A percentile compares a stretch with the other conserved stretches of the same genome.
phyloP scores from a whole-genome alignment of 345 rosid genomes.

The Eucalyptus marginata region DNA sequence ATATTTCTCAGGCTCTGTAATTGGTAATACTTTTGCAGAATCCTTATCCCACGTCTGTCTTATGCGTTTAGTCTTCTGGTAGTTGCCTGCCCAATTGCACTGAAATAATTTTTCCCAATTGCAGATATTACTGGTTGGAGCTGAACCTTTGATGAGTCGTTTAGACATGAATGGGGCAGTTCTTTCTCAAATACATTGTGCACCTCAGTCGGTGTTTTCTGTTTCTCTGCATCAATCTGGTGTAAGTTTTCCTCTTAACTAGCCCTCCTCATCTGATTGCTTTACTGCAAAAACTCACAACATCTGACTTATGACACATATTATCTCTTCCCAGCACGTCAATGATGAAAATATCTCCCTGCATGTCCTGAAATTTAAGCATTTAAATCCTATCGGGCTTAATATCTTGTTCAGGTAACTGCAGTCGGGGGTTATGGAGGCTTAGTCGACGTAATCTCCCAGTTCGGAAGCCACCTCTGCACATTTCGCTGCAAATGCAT shows the following conservation, averaged over 20 bases:
- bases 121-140: conserved; percentile 86
- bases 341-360: neutral
- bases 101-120: neutral
- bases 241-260: conserved; percentile 25
- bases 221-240: conserved; percentile 67
- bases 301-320: neutral
- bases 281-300: neutral
- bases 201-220: conserved; percentile 77
- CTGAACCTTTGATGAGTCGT: conserved; percentile 67
- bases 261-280: neutral
- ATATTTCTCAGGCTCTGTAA: neutral
- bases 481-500: conserved; percentile 47
- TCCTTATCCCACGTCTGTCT: neutral
- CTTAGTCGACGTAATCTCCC: conserved; percentile 79
- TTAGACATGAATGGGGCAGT: conserved; percentile 59
- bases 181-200: conserved; percentile 78
- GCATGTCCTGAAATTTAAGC: neutral
- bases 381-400: neutral
- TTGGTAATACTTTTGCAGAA: neutral
- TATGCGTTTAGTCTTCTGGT: neutral
- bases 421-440: conserved; percentile 94
- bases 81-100: neutral
- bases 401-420: conserved; percentile 30
- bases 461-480: conserved; percentile 91
- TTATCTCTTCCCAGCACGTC: neutral